A percentile compares a stretch with the other conserved stretches of the same genome.
Evolutionary conservation across 2,329 filamentous ascomycete genomes (phyloP).

Genomic region (Diaporthe vaccinii): DNA sequence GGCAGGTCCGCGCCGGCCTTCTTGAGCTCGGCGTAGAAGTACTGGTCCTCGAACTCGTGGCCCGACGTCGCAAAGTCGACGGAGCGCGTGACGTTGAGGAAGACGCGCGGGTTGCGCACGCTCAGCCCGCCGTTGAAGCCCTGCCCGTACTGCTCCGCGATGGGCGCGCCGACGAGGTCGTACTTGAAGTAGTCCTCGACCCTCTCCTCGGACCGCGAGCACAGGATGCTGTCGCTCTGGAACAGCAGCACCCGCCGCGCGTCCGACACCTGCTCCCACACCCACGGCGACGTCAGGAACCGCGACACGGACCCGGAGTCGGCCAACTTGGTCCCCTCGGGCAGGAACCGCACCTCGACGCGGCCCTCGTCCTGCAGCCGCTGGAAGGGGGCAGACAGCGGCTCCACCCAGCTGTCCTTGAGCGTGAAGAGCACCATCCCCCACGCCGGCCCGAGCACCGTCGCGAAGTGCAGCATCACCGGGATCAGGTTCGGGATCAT

Average conservation of each 20-base stretch:
- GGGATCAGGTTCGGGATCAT: conserved; percentile 46
- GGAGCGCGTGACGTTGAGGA: conserved; percentile 44
- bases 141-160: conserved; percentile 43
- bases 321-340: conserved; percentile 48
- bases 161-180: conserved; percentile 52
- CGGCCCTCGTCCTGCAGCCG: conserved; percentile 49
- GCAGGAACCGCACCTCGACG: conserved; percentile 53
- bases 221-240: conserved; percentile 52
- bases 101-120: conserved; percentile 47
- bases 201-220: conserved; percentile 44
- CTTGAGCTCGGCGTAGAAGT: conserved; percentile 48
- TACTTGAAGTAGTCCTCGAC: conserved; percentile 51
- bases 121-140: conserved; percentile 52
- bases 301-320: conserved; percentile 49
- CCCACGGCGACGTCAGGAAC: conserved; percentile 50
- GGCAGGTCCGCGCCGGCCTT: conserved; percentile 47
- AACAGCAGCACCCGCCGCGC: conserved; percentile 50
- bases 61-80: conserved; percentile 42
- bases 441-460: conserved; percentile 54
- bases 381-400: conserved; percentile 49
- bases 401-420: conserved; percentile 44
- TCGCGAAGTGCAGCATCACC: conserved; percentile 46
- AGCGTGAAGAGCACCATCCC: conserved; percentile 57
- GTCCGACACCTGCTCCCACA: conserved; percentile 50
- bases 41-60: conserved; percentile 50